Percentiles rank a stretch among this genome's conserved stretches.
Conservation (phyloP, 2,329 filamentous ascomycete genomes). For the Pestalotiopsis sp. region DNA sequence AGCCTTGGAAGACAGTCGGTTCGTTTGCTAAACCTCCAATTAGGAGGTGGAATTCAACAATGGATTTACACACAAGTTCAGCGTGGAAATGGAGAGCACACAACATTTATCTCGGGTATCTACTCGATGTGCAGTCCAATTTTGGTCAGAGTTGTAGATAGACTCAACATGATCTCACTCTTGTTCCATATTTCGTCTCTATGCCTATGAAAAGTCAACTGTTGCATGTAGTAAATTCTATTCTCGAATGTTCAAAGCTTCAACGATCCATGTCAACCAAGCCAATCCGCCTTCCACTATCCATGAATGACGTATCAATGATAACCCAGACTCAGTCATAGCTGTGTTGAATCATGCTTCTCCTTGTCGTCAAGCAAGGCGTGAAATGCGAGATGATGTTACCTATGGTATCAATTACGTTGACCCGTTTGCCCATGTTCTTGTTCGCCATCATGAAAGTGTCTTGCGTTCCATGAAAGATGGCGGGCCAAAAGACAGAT, state of each 20-base stretch:
- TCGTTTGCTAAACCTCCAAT: slow-evolving; percentile 7
- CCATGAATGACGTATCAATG: background rate
- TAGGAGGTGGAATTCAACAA: slow-evolving; percentile 6
- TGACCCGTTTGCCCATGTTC: no score
- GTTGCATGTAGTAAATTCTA: no score
- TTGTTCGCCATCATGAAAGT: no score
- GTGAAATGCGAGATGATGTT: no score
- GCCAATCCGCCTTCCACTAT: background rate
- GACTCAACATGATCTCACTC: background rate
- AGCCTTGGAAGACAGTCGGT: slow-evolving; percentile 15
- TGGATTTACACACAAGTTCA: background rate
- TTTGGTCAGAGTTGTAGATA: background rate
- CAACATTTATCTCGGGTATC: background rate
- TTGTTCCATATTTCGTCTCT: background rate
- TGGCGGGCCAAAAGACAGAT: no score
- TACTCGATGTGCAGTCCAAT: background rate
- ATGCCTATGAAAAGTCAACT: background rate
- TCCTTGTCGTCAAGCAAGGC: no score
- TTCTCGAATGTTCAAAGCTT: background rate
- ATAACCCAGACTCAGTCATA: no score
- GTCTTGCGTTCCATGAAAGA: no score
- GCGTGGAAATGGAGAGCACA: background rate
- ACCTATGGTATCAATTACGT: no score
- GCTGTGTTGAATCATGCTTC: no score
- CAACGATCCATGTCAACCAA: background rate